A percentile compares a stretch with the other conserved stretches of the same genome.
These are phyloP conservation scores for Gaertneriomyces semiglobifer DNA, from an alignment of 192 early-diverging fungal species.

Conservation along the genomic window DNA sequence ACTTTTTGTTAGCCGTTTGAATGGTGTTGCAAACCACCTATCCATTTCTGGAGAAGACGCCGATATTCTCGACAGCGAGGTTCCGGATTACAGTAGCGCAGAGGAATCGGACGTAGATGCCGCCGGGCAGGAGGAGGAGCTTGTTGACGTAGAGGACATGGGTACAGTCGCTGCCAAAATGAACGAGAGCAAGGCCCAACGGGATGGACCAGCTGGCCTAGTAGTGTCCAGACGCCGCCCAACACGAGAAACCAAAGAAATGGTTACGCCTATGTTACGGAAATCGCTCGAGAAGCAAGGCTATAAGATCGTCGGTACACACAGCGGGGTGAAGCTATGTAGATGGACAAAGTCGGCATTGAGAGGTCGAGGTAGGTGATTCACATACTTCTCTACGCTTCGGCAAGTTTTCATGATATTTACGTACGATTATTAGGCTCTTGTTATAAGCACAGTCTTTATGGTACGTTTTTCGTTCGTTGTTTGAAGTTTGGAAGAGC, in stretches of 20 bases:
- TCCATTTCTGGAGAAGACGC: slow-evolving; percentile 31
- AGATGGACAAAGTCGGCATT: slow-evolving; percentile 76
- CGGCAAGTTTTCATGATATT: no score
- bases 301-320: slow-evolving; percentile 69
- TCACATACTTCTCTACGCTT: no score
- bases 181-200: slow-evolving; percentile 48
- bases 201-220: slow-evolving; percentile 43
- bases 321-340: slow-evolving; percentile 72
- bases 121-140: slow-evolving; percentile 47
- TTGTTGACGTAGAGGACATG: slow-evolving; percentile 75
- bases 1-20: slow-evolving; percentile 22
- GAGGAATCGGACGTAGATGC: slow-evolving; percentile 52
- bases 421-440: no score
- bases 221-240: slow-evolving; percentile 24
- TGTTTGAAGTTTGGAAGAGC: neutral
- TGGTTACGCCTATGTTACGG: slow-evolving; percentile 68
- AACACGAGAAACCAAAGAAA: slow-evolving; percentile 52
- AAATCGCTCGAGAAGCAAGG: slow-evolving; percentile 70
- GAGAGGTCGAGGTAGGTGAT: slow-evolving; percentile 57
- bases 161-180: slow-evolving; percentile 61
- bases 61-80: slow-evolving; percentile 37
- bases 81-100: slow-evolving; percentile 44
- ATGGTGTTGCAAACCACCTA: slow-evolving; percentile 25
- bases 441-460: slow-evolving; percentile 76
- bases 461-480: slow-evolving; percentile 45